phyloP scores from a whole-genome alignment of 495 filamentous ascomycete species.

The Arthonia radiata region DNA sequence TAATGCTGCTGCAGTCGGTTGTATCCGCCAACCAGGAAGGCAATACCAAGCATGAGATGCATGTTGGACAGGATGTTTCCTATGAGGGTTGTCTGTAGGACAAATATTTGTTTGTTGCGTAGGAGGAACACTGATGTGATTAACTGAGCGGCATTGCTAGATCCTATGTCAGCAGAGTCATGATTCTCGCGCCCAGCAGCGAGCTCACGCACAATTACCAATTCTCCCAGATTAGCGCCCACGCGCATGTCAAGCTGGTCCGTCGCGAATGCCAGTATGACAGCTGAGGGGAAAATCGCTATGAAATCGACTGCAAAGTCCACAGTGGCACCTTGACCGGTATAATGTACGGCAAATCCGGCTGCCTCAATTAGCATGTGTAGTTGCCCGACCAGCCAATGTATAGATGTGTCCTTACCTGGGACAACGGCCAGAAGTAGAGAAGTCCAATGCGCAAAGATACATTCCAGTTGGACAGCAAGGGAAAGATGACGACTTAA shows the following conservation, averaged over 20 bases:
- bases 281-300: constrained; percentile 3
- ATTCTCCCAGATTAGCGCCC: too few species aligned
- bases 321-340: constrained; percentile 1
- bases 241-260: too few species aligned
- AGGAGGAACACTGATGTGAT: constrained; percentile 6
- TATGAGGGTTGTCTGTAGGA: constrained; percentile 6
- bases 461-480: too few species aligned
- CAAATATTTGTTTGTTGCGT: constrained; percentile 1
- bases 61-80: constrained; percentile 6
- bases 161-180: neutral
- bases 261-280: constrained; percentile 4
- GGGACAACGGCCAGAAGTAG: too few species aligned
- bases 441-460: too few species aligned
- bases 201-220: too few species aligned
- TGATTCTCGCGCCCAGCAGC: constrained; percentile 3
- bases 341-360: constrained; percentile 7
- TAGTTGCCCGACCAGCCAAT: too few species aligned
- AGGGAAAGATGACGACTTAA: too few species aligned
- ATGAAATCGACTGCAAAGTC: constrained; percentile 6
- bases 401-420: too few species aligned
- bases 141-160: constrained; percentile 6
- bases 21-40: constrained; percentile 6
- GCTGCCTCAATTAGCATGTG: too few species aligned
- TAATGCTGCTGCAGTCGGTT: constrained; percentile 4
- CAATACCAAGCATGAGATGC: constrained; percentile 6